Evolutionary conservation across 352 stramenopile genomes (phyloP).

Genomic region (Peronospora farinosa): DNA sequence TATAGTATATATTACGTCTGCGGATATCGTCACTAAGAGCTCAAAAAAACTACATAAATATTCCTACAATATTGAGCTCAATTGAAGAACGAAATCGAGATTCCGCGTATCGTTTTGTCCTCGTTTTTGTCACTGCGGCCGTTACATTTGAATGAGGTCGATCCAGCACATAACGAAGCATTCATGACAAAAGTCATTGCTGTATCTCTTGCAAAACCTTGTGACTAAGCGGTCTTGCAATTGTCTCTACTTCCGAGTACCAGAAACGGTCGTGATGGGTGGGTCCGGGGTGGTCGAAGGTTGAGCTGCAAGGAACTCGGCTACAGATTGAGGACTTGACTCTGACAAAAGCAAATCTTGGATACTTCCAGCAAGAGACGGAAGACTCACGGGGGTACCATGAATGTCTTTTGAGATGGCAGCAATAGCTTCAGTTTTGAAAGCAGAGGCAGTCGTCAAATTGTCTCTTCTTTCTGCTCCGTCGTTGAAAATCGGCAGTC

Average conservation of each 20-base stretch:
- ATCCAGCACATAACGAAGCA: slow-evolving; percentile 1
- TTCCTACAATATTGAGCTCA: slow-evolving; percentile 21
- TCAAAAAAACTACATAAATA: no score
- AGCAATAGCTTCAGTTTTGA: slow-evolving; percentile 4
- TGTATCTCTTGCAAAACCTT: slow-evolving; percentile 1
- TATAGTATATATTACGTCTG: not conserved
- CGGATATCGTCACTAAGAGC: no score
- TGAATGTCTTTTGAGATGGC: slow-evolving; percentile 38
- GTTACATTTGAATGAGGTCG: not conserved
- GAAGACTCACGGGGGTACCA: slow-evolving; percentile 46
- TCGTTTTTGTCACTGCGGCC: slow-evolving; percentile 11
- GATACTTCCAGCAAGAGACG: slow-evolving; percentile 47
- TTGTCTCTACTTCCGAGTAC: slow-evolving; percentile 17
- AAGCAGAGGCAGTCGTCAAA: not conserved
- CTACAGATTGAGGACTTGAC: slow-evolving; percentile 61
- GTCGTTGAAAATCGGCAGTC: not conserved
- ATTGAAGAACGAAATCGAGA: slow-evolving; percentile 24
- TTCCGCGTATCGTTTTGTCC: slow-evolving; percentile 22
- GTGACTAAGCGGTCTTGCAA: slow-evolving; percentile 8
- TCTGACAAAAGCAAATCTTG: slow-evolving; percentile 61
- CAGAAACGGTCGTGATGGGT: slow-evolving; percentile 11
- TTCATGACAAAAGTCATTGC: not conserved
- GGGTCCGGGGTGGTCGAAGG: slow-evolving; percentile 13
- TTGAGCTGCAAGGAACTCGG: slow-evolving; percentile 30
- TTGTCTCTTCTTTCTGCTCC: not conserved